Conservation (phyloP, 2,329 filamentous ascomycete genomes). For the Penicillium crustosum region DNA sequence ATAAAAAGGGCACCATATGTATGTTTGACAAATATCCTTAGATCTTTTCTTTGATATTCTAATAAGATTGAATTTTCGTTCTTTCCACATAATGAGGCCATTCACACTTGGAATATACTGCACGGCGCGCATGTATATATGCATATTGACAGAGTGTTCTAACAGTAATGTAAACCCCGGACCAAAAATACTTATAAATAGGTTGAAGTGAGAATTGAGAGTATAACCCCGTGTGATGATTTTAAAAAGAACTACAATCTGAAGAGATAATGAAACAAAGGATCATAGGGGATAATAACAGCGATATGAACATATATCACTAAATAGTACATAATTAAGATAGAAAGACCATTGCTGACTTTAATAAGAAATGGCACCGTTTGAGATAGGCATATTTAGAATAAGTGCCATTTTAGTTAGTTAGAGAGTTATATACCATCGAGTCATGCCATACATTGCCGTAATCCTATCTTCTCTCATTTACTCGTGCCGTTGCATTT, state of each 20-base stretch:
- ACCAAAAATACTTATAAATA: too few species aligned
- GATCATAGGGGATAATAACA: background rate
- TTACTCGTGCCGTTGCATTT: too few species aligned
- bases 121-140: too few species aligned
- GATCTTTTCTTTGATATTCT: background rate
- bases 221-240: background rate
- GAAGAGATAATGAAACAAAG: background rate
- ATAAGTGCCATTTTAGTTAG: background rate
- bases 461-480: too few species aligned
- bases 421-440: background rate
- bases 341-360: background rate
- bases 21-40: background rate
- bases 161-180: too few species aligned
- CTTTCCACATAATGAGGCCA: background rate
- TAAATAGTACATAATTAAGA: too few species aligned
- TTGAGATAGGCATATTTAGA: too few species aligned
- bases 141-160: too few species aligned
- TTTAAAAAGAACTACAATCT: background rate
- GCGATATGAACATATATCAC: background rate
- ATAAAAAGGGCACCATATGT: too few species aligned
- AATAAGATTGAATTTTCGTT: background rate
- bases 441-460: too few species aligned
- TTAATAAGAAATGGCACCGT: too few species aligned
- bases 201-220: too few species aligned
- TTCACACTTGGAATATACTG: background rate